phyloP scores from a whole-genome alignment of 345 rosid genomes.

The Citrus inodora region DNA sequence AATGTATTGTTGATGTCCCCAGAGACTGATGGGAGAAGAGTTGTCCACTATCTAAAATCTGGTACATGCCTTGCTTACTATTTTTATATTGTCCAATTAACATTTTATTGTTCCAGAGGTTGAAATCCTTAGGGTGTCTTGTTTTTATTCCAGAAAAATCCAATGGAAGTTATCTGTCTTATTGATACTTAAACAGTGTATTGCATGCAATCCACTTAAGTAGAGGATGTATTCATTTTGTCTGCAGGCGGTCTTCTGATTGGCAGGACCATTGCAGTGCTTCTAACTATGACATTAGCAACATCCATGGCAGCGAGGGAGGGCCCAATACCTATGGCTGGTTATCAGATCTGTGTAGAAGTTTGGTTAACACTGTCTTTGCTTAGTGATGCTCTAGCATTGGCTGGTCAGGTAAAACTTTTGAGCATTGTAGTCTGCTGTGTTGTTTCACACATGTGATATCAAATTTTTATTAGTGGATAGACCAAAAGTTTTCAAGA shows the following conservation, averaged over 20 bases:
- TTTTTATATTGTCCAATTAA: background rate
- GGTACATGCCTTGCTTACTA: slow-evolving; percentile 37
- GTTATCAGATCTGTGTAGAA: slow-evolving; percentile 86
- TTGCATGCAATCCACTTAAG: background rate
- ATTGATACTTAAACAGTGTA: background rate
- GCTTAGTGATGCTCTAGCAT: slow-evolving; percentile 92
- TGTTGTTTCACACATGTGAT: background rate
- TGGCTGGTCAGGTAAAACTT: slow-evolving; percentile 80
- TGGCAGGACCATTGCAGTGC: slow-evolving; percentile 80
- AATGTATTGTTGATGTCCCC: slow-evolving; percentile 71
- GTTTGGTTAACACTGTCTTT: slow-evolving; percentile 89
- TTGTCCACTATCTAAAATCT: slow-evolving; percentile 64
- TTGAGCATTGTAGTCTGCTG: background rate
- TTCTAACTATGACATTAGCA: slow-evolving; percentile 71
- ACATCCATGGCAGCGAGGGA: slow-evolving; percentile 87
- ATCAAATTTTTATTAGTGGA: background rate
- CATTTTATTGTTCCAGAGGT: background rate
- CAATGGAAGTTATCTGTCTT: background rate
- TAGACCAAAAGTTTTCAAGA: background rate
- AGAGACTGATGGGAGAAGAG: slow-evolving; percentile 51
- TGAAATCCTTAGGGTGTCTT: background rate
- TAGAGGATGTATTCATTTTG: slow-evolving; percentile 4
- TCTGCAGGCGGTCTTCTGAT: slow-evolving; percentile 84
- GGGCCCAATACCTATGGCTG: slow-evolving; percentile 91
- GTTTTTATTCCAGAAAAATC: background rate